These are phyloP conservation scores for Ligustrum vulgare DNA, from an alignment of 257 asterid species.

Conservation along the genomic window DNA sequence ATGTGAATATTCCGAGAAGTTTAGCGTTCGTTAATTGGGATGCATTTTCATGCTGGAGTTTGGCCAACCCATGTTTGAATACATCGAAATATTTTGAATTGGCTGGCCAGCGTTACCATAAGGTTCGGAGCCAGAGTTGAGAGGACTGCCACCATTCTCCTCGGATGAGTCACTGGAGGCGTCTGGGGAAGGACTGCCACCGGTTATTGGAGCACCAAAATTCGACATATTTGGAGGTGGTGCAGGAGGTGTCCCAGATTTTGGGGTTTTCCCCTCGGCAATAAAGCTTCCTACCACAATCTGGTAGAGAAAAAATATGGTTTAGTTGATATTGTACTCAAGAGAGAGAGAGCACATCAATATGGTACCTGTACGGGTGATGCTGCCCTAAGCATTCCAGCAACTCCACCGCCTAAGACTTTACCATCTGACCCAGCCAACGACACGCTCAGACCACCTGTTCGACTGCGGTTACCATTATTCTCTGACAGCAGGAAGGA, in stretches of 20 bases:
- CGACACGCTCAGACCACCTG: slow-evolving; percentile 63
- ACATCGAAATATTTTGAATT: slow-evolving; percentile 50
- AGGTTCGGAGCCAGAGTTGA: slow-evolving; percentile 41
- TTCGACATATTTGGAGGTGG: slow-evolving; percentile 53
- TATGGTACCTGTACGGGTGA: slow-evolving; percentile 68
- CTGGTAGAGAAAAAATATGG: slow-evolving; percentile 34
- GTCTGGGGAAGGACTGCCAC: slow-evolving; percentile 61
- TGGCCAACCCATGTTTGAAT: slow-evolving; percentile 64
- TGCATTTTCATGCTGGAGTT: slow-evolving; percentile 56
- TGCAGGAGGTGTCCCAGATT: slow-evolving; percentile 35
- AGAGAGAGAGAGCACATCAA: neutral
- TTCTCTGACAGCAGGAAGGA: slow-evolving; percentile 63
- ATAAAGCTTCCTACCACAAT: slow-evolving; percentile 89
- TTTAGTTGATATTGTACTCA: neutral
- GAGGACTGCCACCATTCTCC: slow-evolving; percentile 59
- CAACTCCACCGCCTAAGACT: slow-evolving; percentile 91
- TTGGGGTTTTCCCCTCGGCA: slow-evolving; percentile 72
- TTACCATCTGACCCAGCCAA: slow-evolving; percentile 79
- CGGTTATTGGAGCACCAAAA: slow-evolving; percentile 52
- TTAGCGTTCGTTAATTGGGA: slow-evolving; percentile 34
- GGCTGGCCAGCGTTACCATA: slow-evolving; percentile 46
- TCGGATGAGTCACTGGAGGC: slow-evolving; percentile 72
- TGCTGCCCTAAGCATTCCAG: slow-evolving; percentile 82
- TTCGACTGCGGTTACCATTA: slow-evolving; percentile 50
- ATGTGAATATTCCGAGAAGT: slow-evolving; percentile 6